Evolutionary conservation across 2,329 filamentous ascomycete genomes (phyloP), one percentile per base, ranked within the genome.

Genomic region (Trematosphaeria pertusa): DNA sequence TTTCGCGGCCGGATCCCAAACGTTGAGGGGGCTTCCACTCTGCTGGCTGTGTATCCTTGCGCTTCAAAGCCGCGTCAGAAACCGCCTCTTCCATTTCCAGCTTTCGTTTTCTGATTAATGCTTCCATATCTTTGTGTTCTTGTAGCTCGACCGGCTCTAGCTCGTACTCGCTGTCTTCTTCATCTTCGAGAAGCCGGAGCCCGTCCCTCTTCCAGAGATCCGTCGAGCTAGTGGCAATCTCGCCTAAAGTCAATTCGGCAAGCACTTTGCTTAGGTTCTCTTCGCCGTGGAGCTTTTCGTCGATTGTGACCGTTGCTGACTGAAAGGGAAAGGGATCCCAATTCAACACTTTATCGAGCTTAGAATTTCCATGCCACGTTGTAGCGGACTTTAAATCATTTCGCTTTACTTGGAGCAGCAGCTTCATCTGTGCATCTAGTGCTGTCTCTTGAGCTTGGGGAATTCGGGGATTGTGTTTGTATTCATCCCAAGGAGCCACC

Each of bases 191-290:
- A 12, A 81, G 67, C 14, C 72, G 70, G n/a, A 82, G 56, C 0
- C 77, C 76, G 3, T 75, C 69, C 1, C 67, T 71, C 55, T 81
- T 82, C 75, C 78, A 81, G 3, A 75, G 68, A 18, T 78, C 58
- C 3, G 60, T 59, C 4, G 71, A 67, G 22, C 76, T 75, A 21
- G 75, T 71, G 2, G 76, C 61, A 3, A 72, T 60, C 5, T 69
- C 65, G 0, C 62, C 55, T 4, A 65, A 39, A 3, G 50, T 58
- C 1, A 76, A 28, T 15, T 69, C 66, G 7, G 51, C 52, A 6
- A 80, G 56, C 22, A 73, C 63, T 22, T 71, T 58, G 19, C 54
- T 61, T 4, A 75, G 43, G 0, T 69, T 65, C 4, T 72, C 69
- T 48, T 77, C 71, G 14, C 73, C 72, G 28, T 73, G 68, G 4